Evolutionary conservation across 306 rosid species (phyloP).

Genomic region (Sophora flavescens): DNA sequence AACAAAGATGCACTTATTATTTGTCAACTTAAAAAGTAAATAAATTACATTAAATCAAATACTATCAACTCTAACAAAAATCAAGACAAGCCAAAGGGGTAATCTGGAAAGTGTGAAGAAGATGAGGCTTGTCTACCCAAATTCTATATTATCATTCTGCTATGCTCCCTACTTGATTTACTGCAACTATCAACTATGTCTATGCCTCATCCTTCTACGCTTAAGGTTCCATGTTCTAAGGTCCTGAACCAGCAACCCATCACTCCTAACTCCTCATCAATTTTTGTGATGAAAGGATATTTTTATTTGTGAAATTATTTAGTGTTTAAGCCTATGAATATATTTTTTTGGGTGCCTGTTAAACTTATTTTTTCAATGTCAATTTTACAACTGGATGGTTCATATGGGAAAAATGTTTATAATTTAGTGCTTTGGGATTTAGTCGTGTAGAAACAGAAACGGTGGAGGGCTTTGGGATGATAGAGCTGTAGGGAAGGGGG

Average conservation of each 20-base stretch:
- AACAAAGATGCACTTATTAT: too few species aligned
- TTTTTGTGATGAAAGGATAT: constrained; percentile 36
- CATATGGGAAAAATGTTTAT: constrained; percentile 16
- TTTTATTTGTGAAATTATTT: constrained; percentile 4
- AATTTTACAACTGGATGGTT: constrained; percentile 17
- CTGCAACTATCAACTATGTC: constrained; percentile 23
- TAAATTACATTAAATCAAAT: too few species aligned
- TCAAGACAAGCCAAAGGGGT: too few species aligned
- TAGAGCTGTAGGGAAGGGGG: too few species aligned
- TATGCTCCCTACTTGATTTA: constrained; percentile 59
- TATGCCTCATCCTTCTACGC: constrained; percentile 32
- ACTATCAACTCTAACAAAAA: too few species aligned
- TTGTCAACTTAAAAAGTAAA: too few species aligned
- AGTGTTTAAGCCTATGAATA: not conserved
- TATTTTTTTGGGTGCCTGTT: not conserved
- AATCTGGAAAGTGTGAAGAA: too few species aligned
- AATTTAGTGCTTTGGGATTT: not conserved
- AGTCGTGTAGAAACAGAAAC: too few species aligned
- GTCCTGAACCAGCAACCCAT: constrained; percentile 69
- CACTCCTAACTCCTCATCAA: constrained; percentile 86
- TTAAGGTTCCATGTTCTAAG: constrained; percentile 44
- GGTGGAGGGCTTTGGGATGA: too few species aligned
- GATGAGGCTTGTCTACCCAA: too few species aligned
- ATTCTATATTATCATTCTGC: not conserved
- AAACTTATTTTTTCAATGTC: not conserved